Conservation (phyloP, 129 eudicot genomes). For the Saussurea involucrata region DNA sequence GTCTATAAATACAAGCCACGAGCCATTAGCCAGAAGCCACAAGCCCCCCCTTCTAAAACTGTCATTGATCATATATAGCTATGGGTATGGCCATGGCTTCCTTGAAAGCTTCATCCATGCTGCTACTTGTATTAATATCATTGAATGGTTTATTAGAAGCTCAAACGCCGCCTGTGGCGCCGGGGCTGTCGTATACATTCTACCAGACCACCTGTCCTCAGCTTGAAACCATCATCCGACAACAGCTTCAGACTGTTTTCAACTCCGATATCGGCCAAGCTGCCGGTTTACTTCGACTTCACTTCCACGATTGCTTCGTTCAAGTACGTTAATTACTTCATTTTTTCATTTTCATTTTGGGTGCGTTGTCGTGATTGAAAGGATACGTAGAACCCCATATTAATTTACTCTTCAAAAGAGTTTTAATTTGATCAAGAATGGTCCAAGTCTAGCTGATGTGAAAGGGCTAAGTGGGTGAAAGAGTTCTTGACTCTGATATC, state of each 20-base stretch:
- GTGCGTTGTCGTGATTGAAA: neutral
- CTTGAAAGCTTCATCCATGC: slow-evolving; percentile 8
- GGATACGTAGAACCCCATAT: neutral
- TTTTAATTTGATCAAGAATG: neutral
- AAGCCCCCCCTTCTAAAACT: slow-evolving; percentile 18
- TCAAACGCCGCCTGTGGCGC: slow-evolving; percentile 12
- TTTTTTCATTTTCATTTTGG: neutral
- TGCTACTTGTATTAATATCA: neutral
- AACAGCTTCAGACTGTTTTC: slow-evolving; percentile 22
- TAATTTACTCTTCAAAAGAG: neutral
- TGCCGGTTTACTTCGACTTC: slow-evolving; percentile 39
- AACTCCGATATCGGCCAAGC: slow-evolving; percentile 28
- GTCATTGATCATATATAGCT: neutral
- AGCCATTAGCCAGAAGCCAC: slow-evolving; percentile 4
- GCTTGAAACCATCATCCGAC: slow-evolving; percentile 21
- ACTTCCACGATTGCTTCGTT: slow-evolving; percentile 39
- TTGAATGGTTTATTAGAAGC: slow-evolving; percentile 12
- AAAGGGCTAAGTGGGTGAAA: too few relatives aligned
- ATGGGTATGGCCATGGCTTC: slow-evolving; percentile 14
- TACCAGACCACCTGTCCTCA: slow-evolving; percentile 23
- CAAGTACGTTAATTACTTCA: slow-evolving; percentile 18
- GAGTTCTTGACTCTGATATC: neutral
- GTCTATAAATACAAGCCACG: slow-evolving; percentile 25
- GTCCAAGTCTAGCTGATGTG: neutral
- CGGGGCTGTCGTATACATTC: slow-evolving; percentile 27